Conservation (phyloP, 106 monocot genomes). For the Allium fistulosum region DNA sequence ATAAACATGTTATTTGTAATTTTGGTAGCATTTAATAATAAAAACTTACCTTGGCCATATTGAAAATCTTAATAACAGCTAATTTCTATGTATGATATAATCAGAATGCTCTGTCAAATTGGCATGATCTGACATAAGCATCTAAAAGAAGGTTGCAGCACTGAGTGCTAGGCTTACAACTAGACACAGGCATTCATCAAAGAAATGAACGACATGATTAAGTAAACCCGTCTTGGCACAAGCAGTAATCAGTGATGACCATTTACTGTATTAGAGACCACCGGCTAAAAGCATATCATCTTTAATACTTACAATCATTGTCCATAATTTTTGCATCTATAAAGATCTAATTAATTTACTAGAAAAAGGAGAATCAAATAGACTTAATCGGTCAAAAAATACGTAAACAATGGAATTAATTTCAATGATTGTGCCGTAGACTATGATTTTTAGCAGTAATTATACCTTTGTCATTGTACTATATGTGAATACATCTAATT, state of each 20-base stretch:
- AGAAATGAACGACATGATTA: slow-evolving; percentile 49
- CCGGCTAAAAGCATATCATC: slow-evolving; percentile 64
- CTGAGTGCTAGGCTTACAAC: slow-evolving; percentile 74
- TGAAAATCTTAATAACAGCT: slow-evolving; percentile 35
- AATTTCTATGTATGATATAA: slow-evolving; percentile 66
- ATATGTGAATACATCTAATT: slow-evolving; percentile 79
- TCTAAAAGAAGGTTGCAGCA: slow-evolving; percentile 79
- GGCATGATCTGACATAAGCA: slow-evolving; percentile 69
- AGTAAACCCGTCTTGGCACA: slow-evolving; percentile 63
- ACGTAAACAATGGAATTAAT: background rate
- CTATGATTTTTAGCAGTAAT: background rate
- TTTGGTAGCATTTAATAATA: no score
- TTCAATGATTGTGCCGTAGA: background rate
- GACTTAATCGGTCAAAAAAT: background rate
- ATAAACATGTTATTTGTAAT: no score
- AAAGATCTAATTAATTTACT: slow-evolving; percentile 36
- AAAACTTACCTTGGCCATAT: slow-evolving; percentile 7
- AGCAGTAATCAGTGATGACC: slow-evolving; percentile 72
- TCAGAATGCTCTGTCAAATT: slow-evolving; percentile 88
- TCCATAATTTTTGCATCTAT: slow-evolving; percentile 84
- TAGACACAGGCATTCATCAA: slow-evolving; percentile 70
- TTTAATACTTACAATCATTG: slow-evolving; percentile 69
- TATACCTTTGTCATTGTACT: slow-evolving; percentile 89
- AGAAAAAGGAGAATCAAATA: background rate
- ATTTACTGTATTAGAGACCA: slow-evolving; percentile 64